Conservation (phyloP, 139 green algal genomes). For the Closterium sp. region DNA sequence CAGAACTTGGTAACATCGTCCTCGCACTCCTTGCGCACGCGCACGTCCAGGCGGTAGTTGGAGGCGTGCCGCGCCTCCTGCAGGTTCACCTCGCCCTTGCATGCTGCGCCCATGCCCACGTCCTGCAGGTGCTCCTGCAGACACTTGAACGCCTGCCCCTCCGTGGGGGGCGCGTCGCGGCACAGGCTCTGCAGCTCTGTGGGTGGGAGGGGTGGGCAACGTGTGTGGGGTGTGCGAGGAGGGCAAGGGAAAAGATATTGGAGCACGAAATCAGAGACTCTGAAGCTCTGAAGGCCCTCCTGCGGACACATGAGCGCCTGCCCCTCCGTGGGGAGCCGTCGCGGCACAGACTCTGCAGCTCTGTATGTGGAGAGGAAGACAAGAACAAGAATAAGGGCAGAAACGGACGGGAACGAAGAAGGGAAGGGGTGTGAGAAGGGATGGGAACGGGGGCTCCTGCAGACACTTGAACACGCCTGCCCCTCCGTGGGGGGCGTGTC, state of each 20-base stretch:
- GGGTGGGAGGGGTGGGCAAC: no score
- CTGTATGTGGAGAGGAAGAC: not conserved
- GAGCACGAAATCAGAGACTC: no score
- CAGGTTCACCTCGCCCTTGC: slow-evolving; percentile 48
- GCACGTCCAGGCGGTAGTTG: slow-evolving; percentile 46
- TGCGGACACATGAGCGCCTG: no score
- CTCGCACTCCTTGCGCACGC: slow-evolving; percentile 41
- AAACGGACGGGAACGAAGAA: not conserved
- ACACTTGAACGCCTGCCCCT: slow-evolving; percentile 42
- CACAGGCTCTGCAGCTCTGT: slow-evolving; percentile 41
- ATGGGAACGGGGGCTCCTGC: not conserved
- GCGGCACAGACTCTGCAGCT: no score
- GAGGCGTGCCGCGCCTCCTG: slow-evolving; percentile 38
- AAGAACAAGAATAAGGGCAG: not conserved
- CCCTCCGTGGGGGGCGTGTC: not conserved
- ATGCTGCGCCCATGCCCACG: slow-evolving; percentile 34
- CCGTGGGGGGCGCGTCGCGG: not conserved
- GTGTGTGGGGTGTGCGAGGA: no score
- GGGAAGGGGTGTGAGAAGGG: not conserved
- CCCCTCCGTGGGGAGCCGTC: no score
- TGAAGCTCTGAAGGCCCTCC: slow-evolving; percentile 13
- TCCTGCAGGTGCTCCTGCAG: slow-evolving; percentile 34
- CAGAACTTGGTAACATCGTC: slow-evolving; percentile 8
- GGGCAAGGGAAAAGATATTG: no score
- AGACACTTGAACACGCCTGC: slow-evolving; percentile 43